A percentile compares a stretch with the other conserved stretches of the same genome.
Evolutionary conservation across 352 stramenopile genomes (phyloP).

Genomic region (Phytopythium aichiense): DNA sequence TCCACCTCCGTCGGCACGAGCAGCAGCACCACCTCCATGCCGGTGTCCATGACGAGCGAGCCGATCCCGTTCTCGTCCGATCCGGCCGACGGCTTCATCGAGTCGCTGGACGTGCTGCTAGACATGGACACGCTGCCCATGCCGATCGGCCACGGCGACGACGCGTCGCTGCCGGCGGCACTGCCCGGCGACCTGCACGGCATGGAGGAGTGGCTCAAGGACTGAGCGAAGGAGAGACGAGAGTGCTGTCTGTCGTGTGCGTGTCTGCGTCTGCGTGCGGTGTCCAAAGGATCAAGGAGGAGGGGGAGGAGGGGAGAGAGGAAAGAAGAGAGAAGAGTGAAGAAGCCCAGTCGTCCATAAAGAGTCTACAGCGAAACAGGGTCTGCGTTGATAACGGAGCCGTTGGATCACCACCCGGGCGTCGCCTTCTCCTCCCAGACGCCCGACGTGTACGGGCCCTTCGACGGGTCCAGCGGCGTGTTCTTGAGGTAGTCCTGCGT

Average conservation of each 20-base stretch:
- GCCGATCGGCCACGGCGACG: constrained; percentile 58
- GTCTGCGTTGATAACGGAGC: not conserved
- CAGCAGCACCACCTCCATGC: not conserved
- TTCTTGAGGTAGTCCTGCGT: constrained; percentile 57
- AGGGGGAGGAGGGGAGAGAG: not conserved
- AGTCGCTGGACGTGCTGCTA: constrained; percentile 53
- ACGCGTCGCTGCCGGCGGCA: constrained; percentile 36
- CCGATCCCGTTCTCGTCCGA: constrained; percentile 36
- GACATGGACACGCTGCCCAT: constrained; percentile 59
- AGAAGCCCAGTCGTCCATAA: not conserved
- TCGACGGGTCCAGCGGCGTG: constrained; percentile 58
- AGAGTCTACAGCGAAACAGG: not conserved
- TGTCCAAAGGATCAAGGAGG: not conserved
- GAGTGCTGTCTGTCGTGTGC: not conserved
- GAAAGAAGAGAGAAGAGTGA: no score
- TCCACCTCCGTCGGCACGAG: constrained; percentile 10
- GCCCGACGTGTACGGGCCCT: constrained; percentile 42
- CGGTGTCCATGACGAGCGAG: constrained; percentile 15
- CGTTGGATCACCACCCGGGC: constrained; percentile 53
- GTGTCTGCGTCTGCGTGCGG: constrained; percentile 4
- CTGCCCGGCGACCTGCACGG: constrained; percentile 67
- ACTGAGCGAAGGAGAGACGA: constrained; percentile 27
- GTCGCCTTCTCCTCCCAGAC: constrained; percentile 68
- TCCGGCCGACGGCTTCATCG: constrained; percentile 30
- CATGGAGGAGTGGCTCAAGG: constrained; percentile 79